These are phyloP conservation scores for Immersiporthe knoxdaviesiana DNA, from an alignment of 2,329 filamentous ascomycete species.

Conservation along the genomic window DNA sequence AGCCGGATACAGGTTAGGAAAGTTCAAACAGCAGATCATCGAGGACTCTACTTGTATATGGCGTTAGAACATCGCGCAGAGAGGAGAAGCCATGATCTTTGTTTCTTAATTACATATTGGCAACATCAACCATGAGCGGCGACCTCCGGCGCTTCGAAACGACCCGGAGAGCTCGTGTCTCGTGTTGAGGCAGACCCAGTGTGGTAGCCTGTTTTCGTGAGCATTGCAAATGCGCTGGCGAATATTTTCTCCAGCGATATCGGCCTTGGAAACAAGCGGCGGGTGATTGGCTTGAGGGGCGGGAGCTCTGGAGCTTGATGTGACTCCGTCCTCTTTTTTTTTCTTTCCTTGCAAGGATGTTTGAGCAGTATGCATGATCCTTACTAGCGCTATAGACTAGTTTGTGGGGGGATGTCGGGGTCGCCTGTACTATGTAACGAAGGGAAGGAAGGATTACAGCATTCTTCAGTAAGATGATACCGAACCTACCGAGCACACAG, in stretches of 20 bases:
- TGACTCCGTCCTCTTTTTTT: constrained; percentile 9
- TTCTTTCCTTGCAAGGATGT: constrained; percentile 12
- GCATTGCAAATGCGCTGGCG: constrained; percentile 12
- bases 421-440: not conserved
- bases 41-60: not conserved
- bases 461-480: constrained; percentile 4
- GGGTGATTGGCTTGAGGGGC: constrained; percentile 15
- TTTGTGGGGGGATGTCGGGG: constrained; percentile 25
- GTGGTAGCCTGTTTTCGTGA: not conserved
- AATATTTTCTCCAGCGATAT: constrained; percentile 15
- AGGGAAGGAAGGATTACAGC: constrained; percentile 1
- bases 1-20: not conserved
- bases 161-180: not conserved
- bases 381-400: constrained; percentile 15
- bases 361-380: constrained; percentile 21
- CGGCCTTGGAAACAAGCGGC: constrained; percentile 17
- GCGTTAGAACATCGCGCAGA: not conserved
- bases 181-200: not conserved
- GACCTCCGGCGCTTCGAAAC: not conserved
- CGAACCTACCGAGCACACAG: not conserved
- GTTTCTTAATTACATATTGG: too few species aligned
- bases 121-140: not conserved
- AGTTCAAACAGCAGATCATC: not conserved
- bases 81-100: not conserved
- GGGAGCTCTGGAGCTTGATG: constrained; percentile 16